phyloP scores from a whole-genome alignment of 1,284 basidiomycete genomes.

The Ganoderma leucocontextum region DNA sequence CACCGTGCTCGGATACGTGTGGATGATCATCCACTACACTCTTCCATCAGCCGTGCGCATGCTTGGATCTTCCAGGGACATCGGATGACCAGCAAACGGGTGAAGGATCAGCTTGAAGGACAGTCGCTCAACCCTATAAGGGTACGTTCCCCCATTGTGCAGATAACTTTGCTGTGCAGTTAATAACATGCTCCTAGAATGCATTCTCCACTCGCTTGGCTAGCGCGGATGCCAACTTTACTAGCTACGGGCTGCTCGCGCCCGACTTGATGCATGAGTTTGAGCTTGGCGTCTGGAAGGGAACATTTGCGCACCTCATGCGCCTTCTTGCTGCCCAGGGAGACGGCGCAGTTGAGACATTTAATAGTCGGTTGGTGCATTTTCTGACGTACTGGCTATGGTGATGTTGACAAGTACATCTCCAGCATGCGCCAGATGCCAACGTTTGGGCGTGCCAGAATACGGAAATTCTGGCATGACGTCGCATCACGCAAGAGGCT shows the following conservation, averaged over 20 bases:
- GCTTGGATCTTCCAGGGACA: conserved; percentile 22
- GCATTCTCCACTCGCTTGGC: conserved; percentile 39
- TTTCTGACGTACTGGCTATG: neutral
- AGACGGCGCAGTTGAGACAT: conserved; percentile 4
- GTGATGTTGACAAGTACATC: neutral
- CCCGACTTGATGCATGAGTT: conserved; percentile 49
- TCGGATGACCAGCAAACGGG: neutral
- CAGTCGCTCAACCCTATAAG: conserved; percentile 9
- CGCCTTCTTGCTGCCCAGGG: conserved; percentile 10
- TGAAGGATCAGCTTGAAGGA: conserved; percentile 9
- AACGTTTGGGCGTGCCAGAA: conserved; percentile 39
- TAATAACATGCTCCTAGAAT: conserved; percentile 46
- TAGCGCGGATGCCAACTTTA: conserved; percentile 36
- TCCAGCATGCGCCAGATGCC: conserved; percentile 39
- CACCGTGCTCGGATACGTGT: neutral
- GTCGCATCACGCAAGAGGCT: conserved; percentile 39
- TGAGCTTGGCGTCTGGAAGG: conserved; percentile 49
- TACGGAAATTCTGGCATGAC: conserved; percentile 38
- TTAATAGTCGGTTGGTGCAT: conserved; percentile 31
- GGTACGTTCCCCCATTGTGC: neutral
- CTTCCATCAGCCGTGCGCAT: conserved; percentile 6
- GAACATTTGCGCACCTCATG: conserved; percentile 26
- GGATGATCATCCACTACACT: conserved; percentile 9
- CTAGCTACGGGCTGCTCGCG: conserved; percentile 38
- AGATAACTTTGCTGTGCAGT: conserved; percentile 17